Percentiles rank a stretch among this genome's conserved stretches.
These are phyloP conservation scores for Teunomyces funiuensis DNA, from an alignment of 805 yeast species.

Conservation along the genomic window DNA sequence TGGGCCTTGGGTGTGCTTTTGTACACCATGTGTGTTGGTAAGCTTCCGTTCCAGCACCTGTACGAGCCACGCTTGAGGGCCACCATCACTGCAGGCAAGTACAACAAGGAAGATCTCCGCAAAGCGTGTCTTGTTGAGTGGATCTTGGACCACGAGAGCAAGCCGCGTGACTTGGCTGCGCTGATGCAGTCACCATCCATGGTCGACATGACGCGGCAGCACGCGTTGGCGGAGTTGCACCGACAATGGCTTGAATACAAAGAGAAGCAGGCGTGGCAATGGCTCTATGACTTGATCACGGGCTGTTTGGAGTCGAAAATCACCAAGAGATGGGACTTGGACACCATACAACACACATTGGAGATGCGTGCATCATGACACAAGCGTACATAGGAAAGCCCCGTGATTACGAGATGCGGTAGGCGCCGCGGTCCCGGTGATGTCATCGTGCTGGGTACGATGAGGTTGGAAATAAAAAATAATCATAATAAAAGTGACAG, in stretches of 20 bases:
- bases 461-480: no score
- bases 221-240: slow-evolving; percentile 16
- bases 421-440: no score
- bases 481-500: no score
- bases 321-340: slow-evolving; percentile 52
- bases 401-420: neutral
- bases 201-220: slow-evolving; percentile 17
- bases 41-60: slow-evolving; percentile 80
- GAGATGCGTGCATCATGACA: neutral
- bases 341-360: slow-evolving; percentile 25
- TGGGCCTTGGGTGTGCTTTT: slow-evolving; percentile 89
- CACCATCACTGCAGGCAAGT: slow-evolving; percentile 67
- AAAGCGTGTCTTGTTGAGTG: slow-evolving; percentile 38
- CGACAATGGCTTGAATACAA: slow-evolving; percentile 17
- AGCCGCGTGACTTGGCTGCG: slow-evolving; percentile 9
- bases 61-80: slow-evolving; percentile 78
- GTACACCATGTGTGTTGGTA: slow-evolving; percentile 71
- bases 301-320: slow-evolving; percentile 57
- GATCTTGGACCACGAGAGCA: slow-evolving; percentile 19
- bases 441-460: no score
- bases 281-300: slow-evolving; percentile 37
- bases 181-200: slow-evolving; percentile 15
- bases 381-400: neutral
- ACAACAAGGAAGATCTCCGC: slow-evolving; percentile 47
- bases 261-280: slow-evolving; percentile 21